Percentiles rank a stretch among this genome's conserved stretches.
These are phyloP conservation scores for Scheffersomyces ergatensis DNA, from an alignment of 805 yeast genomes.

Conservation along the genomic window DNA sequence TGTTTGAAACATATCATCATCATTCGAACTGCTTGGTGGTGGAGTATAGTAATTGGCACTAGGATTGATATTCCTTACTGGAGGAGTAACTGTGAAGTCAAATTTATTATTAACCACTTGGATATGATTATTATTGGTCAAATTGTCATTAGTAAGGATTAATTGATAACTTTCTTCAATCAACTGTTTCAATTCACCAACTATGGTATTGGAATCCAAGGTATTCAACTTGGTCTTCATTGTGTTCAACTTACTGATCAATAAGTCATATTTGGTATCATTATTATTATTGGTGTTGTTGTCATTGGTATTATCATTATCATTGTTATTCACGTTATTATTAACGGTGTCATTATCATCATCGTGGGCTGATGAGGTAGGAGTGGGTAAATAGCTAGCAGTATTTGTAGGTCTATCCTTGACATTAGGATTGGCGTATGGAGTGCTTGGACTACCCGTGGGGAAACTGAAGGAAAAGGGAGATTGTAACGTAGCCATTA, in stretches of 20 bases:
- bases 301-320: background rate
- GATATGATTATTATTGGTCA: background rate
- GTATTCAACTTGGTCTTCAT: background rate
- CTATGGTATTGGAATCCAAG: background rate
- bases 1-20: background rate
- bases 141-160: background rate
- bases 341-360: background rate
- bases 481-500: background rate
- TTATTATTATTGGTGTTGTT: background rate
- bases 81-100: background rate
- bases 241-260: background rate
- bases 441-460: background rate
- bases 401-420: background rate
- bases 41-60: background rate
- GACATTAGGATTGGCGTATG: background rate
- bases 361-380: background rate
- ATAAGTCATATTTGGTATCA: background rate
- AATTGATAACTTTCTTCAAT: slow-evolving; percentile 1
- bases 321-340: background rate
- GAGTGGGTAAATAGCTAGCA: slow-evolving; percentile 1
- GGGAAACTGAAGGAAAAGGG: background rate
- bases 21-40: background rate
- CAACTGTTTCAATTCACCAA: slow-evolving; percentile 1
- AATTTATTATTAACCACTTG: background rate
- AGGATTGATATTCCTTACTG: background rate